Conservation (phyloP, 257 asterid species). For the Jacaranda mimosifolia region DNA sequence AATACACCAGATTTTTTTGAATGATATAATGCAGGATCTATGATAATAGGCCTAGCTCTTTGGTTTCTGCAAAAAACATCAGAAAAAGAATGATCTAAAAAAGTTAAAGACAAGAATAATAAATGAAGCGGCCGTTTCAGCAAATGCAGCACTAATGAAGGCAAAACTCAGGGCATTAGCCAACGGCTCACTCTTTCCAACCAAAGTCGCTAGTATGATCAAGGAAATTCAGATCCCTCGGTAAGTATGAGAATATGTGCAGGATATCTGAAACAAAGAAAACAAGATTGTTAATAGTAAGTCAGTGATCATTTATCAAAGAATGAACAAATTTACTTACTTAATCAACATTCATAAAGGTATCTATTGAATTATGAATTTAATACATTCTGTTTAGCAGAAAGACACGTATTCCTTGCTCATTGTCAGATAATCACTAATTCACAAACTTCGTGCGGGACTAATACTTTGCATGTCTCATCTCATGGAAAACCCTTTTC, state of each 20-base stretch:
- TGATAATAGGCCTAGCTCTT: constrained; percentile 81
- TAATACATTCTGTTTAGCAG: too few species aligned
- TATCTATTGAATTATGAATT: too few species aligned
- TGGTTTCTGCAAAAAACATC: constrained; percentile 65
- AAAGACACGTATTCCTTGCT: too few species aligned
- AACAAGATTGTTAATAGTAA: constrained; percentile 28
- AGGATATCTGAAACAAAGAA: constrained; percentile 71
- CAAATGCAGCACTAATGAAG: constrained; percentile 2
- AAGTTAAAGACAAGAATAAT: neutral
- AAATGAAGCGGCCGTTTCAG: constrained; percentile 14
- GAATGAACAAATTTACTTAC: too few species aligned
- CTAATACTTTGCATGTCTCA: too few species aligned
- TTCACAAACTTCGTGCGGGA: too few species aligned
- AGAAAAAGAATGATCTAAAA: constrained; percentile 14
- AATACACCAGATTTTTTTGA: constrained; percentile 87
- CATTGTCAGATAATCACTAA: too few species aligned
- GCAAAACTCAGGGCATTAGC: constrained; percentile 14
- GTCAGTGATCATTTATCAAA: too few species aligned
- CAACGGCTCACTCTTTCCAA: constrained; percentile 90
- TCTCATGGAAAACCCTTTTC: too few species aligned
- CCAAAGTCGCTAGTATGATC: constrained; percentile 96
- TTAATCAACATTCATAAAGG: too few species aligned
- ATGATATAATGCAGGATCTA: constrained; percentile 95
- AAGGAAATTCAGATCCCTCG: constrained; percentile 93
- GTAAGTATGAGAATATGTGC: constrained; percentile 96